Conservation (phyloP, 129 eudicot species). For the Flaveria linearis region DNA sequence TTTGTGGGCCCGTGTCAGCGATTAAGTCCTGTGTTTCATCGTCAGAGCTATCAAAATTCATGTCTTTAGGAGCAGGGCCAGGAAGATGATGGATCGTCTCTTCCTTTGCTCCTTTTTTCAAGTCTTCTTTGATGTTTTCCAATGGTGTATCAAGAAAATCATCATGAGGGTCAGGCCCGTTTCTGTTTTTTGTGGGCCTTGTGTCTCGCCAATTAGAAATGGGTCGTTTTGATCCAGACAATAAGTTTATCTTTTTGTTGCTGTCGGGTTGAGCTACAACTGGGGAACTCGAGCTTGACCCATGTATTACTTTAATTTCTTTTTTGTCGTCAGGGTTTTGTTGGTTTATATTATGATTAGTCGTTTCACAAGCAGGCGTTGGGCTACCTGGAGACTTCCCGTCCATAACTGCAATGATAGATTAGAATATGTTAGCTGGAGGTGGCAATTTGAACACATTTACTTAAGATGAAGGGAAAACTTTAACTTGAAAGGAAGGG, state of each 20-base stretch:
- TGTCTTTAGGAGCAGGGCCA: slow-evolving; percentile 48
- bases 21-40: slow-evolving; percentile 77
- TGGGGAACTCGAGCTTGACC: slow-evolving; percentile 36
- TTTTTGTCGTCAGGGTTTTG: slow-evolving; percentile 41
- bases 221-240: slow-evolving; percentile 79
- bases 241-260: slow-evolving; percentile 38
- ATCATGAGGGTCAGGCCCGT: slow-evolving; percentile 84
- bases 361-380: slow-evolving; percentile 35
- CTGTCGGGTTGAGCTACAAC: slow-evolving; percentile 35
- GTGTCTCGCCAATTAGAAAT: slow-evolving; percentile 90
- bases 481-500: background rate
- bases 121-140: slow-evolving; percentile 66
- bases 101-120: slow-evolving; percentile 49
- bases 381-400: slow-evolving; percentile 36
- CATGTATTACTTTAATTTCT: slow-evolving; percentile 34
- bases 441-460: slow-evolving; percentile 6
- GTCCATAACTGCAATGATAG: slow-evolving; percentile 39
- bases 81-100: slow-evolving; percentile 48
- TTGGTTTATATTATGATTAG: slow-evolving; percentile 35
- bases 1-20: slow-evolving; percentile 35
- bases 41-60: slow-evolving; percentile 58
- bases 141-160: slow-evolving; percentile 91
- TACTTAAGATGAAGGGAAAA: background rate
- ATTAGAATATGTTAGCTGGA: slow-evolving; percentile 24
- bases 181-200: slow-evolving; percentile 73